A percentile compares a stretch with the other conserved stretches of the same genome.
Evolutionary conservation across 1,284 basidiomycete species (phyloP).

Genomic region (Athelia sp.): DNA sequence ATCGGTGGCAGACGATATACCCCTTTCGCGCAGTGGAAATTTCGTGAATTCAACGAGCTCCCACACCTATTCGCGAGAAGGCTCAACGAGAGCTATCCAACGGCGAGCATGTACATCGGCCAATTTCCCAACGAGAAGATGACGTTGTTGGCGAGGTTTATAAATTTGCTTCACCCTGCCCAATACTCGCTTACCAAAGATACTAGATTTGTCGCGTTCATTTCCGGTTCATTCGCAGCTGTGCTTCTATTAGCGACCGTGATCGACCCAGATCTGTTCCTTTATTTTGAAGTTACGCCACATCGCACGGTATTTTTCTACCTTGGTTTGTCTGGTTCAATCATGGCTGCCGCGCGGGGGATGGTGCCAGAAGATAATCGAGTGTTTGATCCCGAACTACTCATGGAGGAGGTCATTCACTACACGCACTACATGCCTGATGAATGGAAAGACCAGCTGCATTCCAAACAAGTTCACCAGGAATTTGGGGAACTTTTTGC

Average conservation of each 20-base stretch:
- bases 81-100: conserved; percentile 83
- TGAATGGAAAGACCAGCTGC: conserved; percentile 86
- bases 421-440: conserved; percentile 96
- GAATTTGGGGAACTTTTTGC: conserved; percentile 88
- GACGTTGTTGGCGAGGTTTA: conserved; percentile 81
- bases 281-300: conserved; percentile 92
- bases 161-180: background rate
- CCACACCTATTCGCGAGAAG: conserved; percentile 89
- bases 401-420: conserved; percentile 87
- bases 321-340: conserved; percentile 81
- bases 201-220: conserved; percentile 86
- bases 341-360: conserved; percentile 85
- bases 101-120: conserved; percentile 92
- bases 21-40: conserved; percentile 95
- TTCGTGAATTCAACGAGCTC: conserved; percentile 97
- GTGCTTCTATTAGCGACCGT: conserved; percentile 90
- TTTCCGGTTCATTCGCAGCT: conserved; percentile 94
- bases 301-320: conserved; percentile 94
- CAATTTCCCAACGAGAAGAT: conserved; percentile 97
- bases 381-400: conserved; percentile 89
- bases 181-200: background rate
- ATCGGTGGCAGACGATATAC: conserved; percentile 93
- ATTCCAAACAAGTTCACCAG: conserved; percentile 85
- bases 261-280: conserved; percentile 87
- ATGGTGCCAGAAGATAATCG: conserved; percentile 95